Conservation (phyloP, 2,329 filamentous ascomycete species). For the Paracoccidioides lutzii region DNA sequence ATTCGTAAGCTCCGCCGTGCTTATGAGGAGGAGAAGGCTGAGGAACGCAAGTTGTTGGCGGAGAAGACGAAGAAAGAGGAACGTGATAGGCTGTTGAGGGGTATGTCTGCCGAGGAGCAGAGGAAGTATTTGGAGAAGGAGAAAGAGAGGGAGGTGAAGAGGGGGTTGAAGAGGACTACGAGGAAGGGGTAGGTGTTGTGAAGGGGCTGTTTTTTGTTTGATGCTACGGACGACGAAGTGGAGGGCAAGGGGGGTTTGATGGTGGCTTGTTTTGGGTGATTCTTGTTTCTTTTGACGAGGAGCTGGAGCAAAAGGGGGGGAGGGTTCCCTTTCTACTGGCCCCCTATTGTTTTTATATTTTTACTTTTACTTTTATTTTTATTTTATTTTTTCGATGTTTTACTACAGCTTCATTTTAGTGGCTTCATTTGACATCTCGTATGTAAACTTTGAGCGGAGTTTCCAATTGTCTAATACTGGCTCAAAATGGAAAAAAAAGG, state of each 20-base stretch:
- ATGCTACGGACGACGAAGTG: background rate
- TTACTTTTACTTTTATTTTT: no score
- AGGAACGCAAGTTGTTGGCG: slow-evolving; percentile 41
- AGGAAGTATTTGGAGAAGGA: slow-evolving; percentile 76
- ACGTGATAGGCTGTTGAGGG: slow-evolving; percentile 67
- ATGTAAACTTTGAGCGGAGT: no score
- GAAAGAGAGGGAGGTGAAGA: slow-evolving; percentile 57
- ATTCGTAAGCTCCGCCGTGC: slow-evolving; percentile 65
- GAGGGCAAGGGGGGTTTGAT: background rate
- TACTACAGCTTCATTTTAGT: no score
- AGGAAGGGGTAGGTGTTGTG: slow-evolving; percentile 31
- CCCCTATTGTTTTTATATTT: no score
- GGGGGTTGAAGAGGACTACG: slow-evolving; percentile 50
- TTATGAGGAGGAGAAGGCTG: slow-evolving; percentile 57
- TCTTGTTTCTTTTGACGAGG: no score
- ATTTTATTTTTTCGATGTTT: no score
- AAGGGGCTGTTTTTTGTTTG: background rate
- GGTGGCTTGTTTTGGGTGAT: no score
- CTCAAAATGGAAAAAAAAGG: no score
- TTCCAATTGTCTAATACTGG: no score
- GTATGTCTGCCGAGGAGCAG: slow-evolving; percentile 68
- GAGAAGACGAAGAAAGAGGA: slow-evolving; percentile 71
- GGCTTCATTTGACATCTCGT: no score
- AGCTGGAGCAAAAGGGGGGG: no score
- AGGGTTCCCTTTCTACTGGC: no score